A percentile compares a stretch with the other conserved stretches of the same genome.
phyloP scores from a whole-genome alignment of 495 filamentous ascomycete genomes.

The Xylona heveae region DNA sequence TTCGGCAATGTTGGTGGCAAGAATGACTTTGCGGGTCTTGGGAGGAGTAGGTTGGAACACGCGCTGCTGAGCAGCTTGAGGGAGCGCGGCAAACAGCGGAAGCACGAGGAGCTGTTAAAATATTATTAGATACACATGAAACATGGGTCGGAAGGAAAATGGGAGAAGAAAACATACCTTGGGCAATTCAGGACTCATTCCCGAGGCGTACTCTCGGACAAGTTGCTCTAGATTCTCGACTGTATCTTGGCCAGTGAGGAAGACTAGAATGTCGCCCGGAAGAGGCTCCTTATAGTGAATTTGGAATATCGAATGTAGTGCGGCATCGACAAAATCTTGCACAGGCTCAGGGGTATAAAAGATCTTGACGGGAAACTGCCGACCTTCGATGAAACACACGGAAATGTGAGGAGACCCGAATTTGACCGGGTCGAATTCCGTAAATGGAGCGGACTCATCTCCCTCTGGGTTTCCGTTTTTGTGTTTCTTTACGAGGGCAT shows the following conservation, averaged over 20 bases:
- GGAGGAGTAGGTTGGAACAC: slow-evolving; percentile 61
- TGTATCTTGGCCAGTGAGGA: slow-evolving; percentile 83
- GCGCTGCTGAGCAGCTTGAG: slow-evolving; percentile 59
- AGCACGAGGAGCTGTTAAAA: slow-evolving; percentile 34
- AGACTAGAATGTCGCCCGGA: slow-evolving; percentile 84
- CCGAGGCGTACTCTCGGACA: slow-evolving; percentile 54
- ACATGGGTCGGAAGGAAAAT: no score
- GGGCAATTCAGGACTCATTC: slow-evolving; percentile 51
- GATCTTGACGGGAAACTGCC: slow-evolving; percentile 69
- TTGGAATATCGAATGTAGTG: slow-evolving; percentile 69
- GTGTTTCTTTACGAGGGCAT: no score
- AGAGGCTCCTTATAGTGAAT: slow-evolving; percentile 74
- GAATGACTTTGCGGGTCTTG: slow-evolving; percentile 66
- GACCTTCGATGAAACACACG: slow-evolving; percentile 60
- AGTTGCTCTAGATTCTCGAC: slow-evolving; percentile 65
- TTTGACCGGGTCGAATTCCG: no score
- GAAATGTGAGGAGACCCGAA: slow-evolving; percentile 17
- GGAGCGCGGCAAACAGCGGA: slow-evolving; percentile 53
- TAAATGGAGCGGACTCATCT: no score
- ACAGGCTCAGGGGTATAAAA: slow-evolving; percentile 59
- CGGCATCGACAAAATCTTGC: slow-evolving; percentile 61
- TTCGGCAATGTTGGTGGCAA: slow-evolving; percentile 94
- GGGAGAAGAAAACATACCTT: slow-evolving; percentile 31
- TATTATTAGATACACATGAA: slow-evolving; percentile 21
- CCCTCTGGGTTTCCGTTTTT: no score